Evolutionary conservation across 2,329 filamentous ascomycete species (phyloP).

Genomic region (Aspergillus alliaceus): DNA sequence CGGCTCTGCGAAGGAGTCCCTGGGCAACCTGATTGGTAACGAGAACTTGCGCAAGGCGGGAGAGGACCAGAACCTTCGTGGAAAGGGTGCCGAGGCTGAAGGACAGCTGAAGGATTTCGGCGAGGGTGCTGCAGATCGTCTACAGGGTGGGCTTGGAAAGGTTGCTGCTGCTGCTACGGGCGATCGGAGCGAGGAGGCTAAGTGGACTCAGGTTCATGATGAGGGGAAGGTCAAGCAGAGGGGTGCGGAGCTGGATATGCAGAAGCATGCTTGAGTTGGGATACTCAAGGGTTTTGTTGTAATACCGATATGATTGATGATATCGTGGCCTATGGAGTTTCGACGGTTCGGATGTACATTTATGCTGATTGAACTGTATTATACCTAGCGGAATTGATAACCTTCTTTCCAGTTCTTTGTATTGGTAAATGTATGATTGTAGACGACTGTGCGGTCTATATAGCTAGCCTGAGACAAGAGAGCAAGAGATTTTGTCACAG

Average conservation of each 20-base stretch:
- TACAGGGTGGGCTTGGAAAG: conserved; percentile 69
- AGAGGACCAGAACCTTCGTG: conserved; percentile 73
- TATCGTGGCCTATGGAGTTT: neutral
- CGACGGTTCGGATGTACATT: neutral
- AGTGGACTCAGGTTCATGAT: conserved; percentile 71
- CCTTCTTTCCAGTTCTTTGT: neutral
- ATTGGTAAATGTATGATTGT: neutral
- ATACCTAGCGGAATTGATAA: neutral
- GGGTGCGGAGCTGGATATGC: conserved; percentile 76
- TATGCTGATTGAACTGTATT: neutral
- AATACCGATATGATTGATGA: neutral
- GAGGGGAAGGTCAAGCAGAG: conserved; percentile 81
- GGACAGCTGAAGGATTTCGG: conserved; percentile 77
- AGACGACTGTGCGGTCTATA: neutral
- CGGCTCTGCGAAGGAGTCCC: conserved; percentile 78
- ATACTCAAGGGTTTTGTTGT: neutral
- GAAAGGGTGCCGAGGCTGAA: conserved; percentile 77
- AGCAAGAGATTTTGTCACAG: neutral
- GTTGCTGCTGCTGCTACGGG: conserved; percentile 73
- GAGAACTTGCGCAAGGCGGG: conserved; percentile 74
- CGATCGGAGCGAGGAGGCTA: conserved; percentile 63
- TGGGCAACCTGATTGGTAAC: conserved; percentile 74
- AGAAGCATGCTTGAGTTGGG: conserved; percentile 52
- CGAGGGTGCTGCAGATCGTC: conserved; percentile 65
- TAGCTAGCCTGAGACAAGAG: too few relatives aligned